Evolutionary conservation across 75 land plant species (phyloP), one percentile per base, ranked within the genome.

Genomic region (Selaginella moellendorffii): DNA sequence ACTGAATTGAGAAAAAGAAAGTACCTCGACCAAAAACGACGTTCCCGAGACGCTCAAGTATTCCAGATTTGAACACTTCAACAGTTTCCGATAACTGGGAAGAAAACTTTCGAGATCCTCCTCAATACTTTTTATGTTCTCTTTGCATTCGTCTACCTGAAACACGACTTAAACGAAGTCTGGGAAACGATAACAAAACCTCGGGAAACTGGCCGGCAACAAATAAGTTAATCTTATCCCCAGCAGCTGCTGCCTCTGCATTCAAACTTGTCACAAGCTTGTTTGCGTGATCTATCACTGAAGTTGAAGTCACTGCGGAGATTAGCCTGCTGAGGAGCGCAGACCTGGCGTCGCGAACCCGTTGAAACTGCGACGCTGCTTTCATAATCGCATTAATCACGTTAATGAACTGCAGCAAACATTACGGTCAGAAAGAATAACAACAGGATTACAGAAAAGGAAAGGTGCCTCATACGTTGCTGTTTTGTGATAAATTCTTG

Each of bases 21-120:
- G 28, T 73, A 90, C 97, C 83, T 93, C 98, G 24, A 93, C 79
- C 68, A 93, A 66, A 74, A 88, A 86, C 24, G 87, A 79, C 1
- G 73, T 74, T 26, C 90, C 98, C 28, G 96, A 80, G 19, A 93
- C 88, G 68, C 75, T 83, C 63, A 71, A 53, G 61, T 80, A 93
- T 30, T 88, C 80, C 70, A 93, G 59, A 24, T 70, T 81, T 20
- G 76, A 70, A 53, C 78, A 67, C 26, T 76, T 62, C 59, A 88
- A 76, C 66, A 86, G 76, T 77, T 82, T 93, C 19, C 82, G 74
- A 54, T 68, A 85, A 24, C 61, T 31, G 46, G 63, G 65, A 69
- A 93, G 83, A 64, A 85, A 72, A 20, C 31, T 69, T 65, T 88
- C 82, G 67, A 88, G 64, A 52, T 78, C 71, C 22, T 80, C 71